Evolutionary conservation across 2,329 filamentous ascomycete species (phyloP).

Genomic region (Fulvia fulva): DNA sequence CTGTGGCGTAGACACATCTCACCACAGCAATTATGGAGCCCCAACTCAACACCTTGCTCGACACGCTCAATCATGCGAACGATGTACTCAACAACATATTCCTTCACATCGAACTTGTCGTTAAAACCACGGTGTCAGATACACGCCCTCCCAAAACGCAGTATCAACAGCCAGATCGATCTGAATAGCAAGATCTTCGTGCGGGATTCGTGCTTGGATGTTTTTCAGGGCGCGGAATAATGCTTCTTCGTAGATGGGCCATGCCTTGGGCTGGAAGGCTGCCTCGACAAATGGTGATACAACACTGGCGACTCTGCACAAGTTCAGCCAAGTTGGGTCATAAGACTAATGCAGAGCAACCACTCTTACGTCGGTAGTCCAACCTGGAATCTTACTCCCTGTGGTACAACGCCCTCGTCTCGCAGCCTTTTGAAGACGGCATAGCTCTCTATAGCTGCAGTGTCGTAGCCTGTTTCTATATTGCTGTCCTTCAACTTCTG

Average conservation of each 20-base stretch:
- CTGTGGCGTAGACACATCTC: not conserved
- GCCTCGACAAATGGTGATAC: slow-evolving; percentile 22
- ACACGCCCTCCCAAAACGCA: slow-evolving; percentile 26
- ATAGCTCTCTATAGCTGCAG: slow-evolving; percentile 33
- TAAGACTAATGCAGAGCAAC: not conserved
- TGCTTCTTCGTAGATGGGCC: slow-evolving; percentile 33
- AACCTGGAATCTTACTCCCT: slow-evolving; percentile 32
- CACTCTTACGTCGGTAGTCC: slow-evolving; percentile 27
- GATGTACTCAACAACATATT: slow-evolving; percentile 35
- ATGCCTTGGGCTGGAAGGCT: slow-evolving; percentile 27
- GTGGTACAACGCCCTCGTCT: slow-evolving; percentile 28
- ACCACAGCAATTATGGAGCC: slow-evolving; percentile 49
- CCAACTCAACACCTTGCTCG: slow-evolving; percentile 37
- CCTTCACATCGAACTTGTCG: slow-evolving; percentile 26
- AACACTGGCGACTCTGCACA: slow-evolving; percentile 18
- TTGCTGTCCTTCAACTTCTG: slow-evolving; percentile 14
- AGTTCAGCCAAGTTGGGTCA: not conserved
- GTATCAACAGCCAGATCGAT: slow-evolving; percentile 33
- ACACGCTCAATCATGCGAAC: slow-evolving; percentile 31
- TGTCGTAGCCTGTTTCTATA: slow-evolving; percentile 32
- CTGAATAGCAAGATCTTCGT: slow-evolving; percentile 34
- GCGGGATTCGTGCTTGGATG: slow-evolving; percentile 33
- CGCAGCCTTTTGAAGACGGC: slow-evolving; percentile 28
- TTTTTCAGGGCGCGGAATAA: slow-evolving; percentile 27
- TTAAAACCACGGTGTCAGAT: slow-evolving; percentile 13